phyloP scores from a whole-genome alignment of 2,329 filamentous ascomycete species.

The Decorospora gaudefroyi region DNA sequence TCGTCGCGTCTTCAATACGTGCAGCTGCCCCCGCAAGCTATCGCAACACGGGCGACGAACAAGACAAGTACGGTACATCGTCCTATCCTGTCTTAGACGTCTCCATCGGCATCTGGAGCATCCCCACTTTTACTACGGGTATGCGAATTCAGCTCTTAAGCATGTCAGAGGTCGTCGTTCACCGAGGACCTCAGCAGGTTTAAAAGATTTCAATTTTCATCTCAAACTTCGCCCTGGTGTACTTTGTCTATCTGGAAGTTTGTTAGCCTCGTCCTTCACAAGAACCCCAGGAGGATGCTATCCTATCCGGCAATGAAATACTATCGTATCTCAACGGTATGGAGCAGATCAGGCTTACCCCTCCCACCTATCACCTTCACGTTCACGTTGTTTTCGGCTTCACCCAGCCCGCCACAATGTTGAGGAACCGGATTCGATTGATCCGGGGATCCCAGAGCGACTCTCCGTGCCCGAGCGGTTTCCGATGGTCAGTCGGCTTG shows the following conservation, averaged over 20 bases:
- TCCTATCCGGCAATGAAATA: not conserved
- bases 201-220: not conserved
- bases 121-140: too few species aligned
- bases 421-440: not conserved
- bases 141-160: too few species aligned
- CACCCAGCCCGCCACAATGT: not conserved
- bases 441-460: conserved; percentile 1
- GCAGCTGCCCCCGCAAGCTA: not conserved
- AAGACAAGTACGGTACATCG: not conserved
- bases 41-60: not conserved
- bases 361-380: not conserved
- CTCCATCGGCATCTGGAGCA: too few species aligned
- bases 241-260: not conserved
- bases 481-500: not conserved
- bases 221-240: not conserved
- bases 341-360: not conserved
- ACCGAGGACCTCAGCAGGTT: not conserved
- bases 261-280: not conserved
- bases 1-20: not conserved
- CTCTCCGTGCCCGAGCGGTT: conserved; percentile 1
- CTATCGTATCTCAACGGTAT: not conserved
- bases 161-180: too few species aligned
- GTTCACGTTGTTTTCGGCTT: not conserved
- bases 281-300: not conserved
- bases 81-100: too few species aligned